Percentiles rank a stretch among this genome's conserved stretches.
phyloP scores from a whole-genome alignment of 2,329 filamentous ascomycete species.

The Claviceps cyperi region DNA sequence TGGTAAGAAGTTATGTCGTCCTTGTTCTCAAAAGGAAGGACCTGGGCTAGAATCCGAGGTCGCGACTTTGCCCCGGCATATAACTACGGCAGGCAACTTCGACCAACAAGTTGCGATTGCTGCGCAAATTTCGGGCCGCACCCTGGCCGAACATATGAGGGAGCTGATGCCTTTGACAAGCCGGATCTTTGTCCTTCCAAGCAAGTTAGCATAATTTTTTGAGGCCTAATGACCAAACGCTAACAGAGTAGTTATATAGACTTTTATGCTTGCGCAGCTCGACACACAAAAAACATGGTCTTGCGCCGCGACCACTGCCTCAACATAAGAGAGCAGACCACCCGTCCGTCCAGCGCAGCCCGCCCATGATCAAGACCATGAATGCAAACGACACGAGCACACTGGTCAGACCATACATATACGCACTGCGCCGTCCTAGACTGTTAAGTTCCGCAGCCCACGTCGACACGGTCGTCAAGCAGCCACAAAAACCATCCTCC shows the following conservation, averaged over 20 bases:
- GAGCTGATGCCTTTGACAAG: too few species aligned
- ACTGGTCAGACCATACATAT: constrained; percentile 52
- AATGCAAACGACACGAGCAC: constrained; percentile 42
- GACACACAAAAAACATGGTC: neutral
- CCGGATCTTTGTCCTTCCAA: too few species aligned
- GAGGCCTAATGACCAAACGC: neutral
- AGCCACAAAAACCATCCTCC: constrained; percentile 55
- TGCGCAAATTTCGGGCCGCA: too few species aligned
- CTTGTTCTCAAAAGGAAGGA: too few species aligned
- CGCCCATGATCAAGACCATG: constrained; percentile 60
- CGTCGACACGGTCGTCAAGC: constrained; percentile 51
- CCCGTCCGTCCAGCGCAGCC: constrained; percentile 53
- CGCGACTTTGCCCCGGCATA: neutral
- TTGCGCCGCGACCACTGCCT: neutral
- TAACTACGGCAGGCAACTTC: neutral
- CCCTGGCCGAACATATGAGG: too few species aligned
- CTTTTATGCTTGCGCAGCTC: neutral
- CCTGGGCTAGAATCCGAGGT: neutral
- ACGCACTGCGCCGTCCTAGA: constrained; percentile 40
- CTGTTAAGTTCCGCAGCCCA: constrained; percentile 48
- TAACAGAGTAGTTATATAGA: neutral
- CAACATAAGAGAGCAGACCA: constrained; percentile 30
- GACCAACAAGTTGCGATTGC: neutral
- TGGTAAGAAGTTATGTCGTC: too few species aligned
- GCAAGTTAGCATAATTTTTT: too few species aligned